Conservation (phyloP, 768 basidiomycete genomes). For the Russula compacta region DNA sequence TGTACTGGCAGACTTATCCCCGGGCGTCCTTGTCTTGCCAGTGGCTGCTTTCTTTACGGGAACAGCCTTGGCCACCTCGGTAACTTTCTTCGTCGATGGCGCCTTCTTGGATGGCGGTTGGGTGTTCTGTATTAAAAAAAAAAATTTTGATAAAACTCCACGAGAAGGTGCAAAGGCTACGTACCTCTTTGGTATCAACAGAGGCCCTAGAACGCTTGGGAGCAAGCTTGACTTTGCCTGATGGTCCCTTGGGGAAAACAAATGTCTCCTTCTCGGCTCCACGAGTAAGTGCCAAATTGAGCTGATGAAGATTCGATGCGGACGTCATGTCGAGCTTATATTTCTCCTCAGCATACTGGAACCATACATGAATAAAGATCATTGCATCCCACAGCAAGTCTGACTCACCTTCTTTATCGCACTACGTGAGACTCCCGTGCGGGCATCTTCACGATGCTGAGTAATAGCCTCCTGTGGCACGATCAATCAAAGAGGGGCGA, state of each 20-base stretch:
- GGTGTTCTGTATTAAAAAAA: constrained; percentile 28
- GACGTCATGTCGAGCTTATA: constrained; percentile 43
- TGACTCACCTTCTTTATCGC: constrained; percentile 52
- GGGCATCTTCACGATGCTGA: constrained; percentile 52
- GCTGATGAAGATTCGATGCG: constrained; percentile 35
- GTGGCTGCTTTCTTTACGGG: constrained; percentile 30
- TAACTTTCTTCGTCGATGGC: constrained; percentile 20
- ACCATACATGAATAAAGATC: not conserved
- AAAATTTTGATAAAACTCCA: constrained; percentile 2
- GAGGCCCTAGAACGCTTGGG: constrained; percentile 38
- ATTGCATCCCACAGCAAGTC: not conserved
- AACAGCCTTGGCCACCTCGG: constrained; percentile 24
- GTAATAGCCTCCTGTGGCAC: constrained; percentile 59
- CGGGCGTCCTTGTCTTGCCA: constrained; percentile 25
- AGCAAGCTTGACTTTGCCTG: constrained; percentile 69
- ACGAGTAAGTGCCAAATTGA: constrained; percentile 45
- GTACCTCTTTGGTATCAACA: constrained; percentile 52
- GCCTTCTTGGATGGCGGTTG: constrained; percentile 28
- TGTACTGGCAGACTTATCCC: constrained; percentile 28
- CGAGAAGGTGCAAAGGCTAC: not conserved
- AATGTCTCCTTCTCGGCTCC: constrained; percentile 46
- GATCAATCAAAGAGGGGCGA: not conserved
- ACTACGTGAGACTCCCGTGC: constrained; percentile 64
- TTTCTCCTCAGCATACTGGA: constrained; percentile 44
- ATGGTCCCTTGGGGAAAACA: constrained; percentile 52